These are phyloP conservation scores for Diaporthe caulivora DNA, from an alignment of 2,329 filamentous ascomycete genomes.

Conservation along the genomic window DNA sequence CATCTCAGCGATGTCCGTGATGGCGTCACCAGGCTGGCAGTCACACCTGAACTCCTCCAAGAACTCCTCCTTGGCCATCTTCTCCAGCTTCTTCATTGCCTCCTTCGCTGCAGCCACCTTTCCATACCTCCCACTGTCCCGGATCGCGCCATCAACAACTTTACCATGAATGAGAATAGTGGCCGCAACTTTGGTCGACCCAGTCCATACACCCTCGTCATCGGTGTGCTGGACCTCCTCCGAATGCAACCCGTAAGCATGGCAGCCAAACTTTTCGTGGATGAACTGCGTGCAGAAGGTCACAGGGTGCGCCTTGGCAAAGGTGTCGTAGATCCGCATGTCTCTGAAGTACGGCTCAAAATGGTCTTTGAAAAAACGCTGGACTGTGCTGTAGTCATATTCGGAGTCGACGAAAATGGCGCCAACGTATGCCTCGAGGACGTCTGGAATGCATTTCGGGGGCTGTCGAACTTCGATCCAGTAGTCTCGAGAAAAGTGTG, in stretches of 20 bases:
- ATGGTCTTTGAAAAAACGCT: constrained; percentile 80
- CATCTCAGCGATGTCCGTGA: constrained; percentile 38
- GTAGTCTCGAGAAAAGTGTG: constrained; percentile 70
- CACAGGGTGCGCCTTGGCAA: constrained; percentile 87
- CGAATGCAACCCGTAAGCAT: constrained; percentile 65
- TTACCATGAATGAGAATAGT: constrained; percentile 82
- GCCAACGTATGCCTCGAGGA: constrained; percentile 89
- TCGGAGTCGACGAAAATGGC: constrained; percentile 91
- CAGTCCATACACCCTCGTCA: constrained; percentile 42
- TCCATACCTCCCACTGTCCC: constrained; percentile 77
- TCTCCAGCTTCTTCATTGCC: constrained; percentile 63
- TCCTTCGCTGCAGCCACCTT: constrained; percentile 75
- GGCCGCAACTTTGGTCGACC: constrained; percentile 68
- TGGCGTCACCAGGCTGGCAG: constrained; percentile 58
- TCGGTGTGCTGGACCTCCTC: constrained; percentile 59
- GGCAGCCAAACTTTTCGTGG: constrained; percentile 74
- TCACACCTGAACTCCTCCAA: constrained; percentile 71
- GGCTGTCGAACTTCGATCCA: constrained; percentile 75
- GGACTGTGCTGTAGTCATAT: constrained; percentile 81
- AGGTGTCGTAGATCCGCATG: constrained; percentile 89
- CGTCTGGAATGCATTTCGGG: constrained; percentile 84
- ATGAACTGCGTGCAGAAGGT: constrained; percentile 78
- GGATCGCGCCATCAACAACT: constrained; percentile 72
- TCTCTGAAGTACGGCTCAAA: constrained; percentile 85
- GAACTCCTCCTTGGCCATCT: constrained; percentile 67